A percentile compares a stretch with the other conserved stretches of the same genome.
These are phyloP conservation scores for Candida fluviatilis DNA, from an alignment of 805 yeast species.

Conservation along the genomic window DNA sequence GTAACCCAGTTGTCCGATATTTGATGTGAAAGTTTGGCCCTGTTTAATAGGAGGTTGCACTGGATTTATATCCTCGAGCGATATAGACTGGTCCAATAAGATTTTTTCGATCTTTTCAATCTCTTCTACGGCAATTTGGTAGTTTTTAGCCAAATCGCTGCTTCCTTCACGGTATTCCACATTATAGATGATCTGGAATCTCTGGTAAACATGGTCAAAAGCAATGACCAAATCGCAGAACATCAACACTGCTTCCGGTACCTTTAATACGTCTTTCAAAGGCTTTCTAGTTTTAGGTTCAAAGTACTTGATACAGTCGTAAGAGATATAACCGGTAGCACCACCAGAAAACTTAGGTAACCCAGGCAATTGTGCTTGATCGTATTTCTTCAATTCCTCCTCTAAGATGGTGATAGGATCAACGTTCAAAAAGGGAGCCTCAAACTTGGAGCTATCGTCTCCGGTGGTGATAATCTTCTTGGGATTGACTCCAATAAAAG, in stretches of 20 bases:
- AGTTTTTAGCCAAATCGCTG: constrained; percentile 13
- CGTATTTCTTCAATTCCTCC: constrained; percentile 58
- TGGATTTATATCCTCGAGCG: constrained; percentile 54
- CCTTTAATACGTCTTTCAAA: constrained; percentile 70
- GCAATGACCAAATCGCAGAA: constrained; percentile 86
- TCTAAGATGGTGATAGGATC: constrained; percentile 82
- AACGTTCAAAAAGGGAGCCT: constrained; percentile 40
- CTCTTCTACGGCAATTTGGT: constrained; percentile 9
- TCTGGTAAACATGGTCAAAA: constrained; percentile 89
- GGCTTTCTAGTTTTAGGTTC: constrained; percentile 84
- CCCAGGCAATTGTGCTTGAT: constrained; percentile 77
- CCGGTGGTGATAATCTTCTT: constrained; percentile 82
- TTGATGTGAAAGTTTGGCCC: constrained; percentile 72
- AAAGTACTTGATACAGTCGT: constrained; percentile 94
- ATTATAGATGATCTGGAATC: constrained; percentile 87
- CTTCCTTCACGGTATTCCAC: constrained; percentile 43
- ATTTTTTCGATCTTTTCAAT: constrained; percentile 45
- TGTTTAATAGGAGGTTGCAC: constrained; percentile 68
- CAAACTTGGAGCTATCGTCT: constrained; percentile 39
- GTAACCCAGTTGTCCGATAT: constrained; percentile 92
- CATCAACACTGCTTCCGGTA: constrained; percentile 94
- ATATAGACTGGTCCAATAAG: constrained; percentile 39
- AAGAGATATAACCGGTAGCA: constrained; percentile 92
- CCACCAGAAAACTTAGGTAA: constrained; percentile 88
- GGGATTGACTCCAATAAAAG: constrained; percentile 87